These are phyloP conservation scores for Apiotrichum mycotoxinovorans DNA, from an alignment of 1,284 basidiomycete species.

Conservation along the genomic window DNA sequence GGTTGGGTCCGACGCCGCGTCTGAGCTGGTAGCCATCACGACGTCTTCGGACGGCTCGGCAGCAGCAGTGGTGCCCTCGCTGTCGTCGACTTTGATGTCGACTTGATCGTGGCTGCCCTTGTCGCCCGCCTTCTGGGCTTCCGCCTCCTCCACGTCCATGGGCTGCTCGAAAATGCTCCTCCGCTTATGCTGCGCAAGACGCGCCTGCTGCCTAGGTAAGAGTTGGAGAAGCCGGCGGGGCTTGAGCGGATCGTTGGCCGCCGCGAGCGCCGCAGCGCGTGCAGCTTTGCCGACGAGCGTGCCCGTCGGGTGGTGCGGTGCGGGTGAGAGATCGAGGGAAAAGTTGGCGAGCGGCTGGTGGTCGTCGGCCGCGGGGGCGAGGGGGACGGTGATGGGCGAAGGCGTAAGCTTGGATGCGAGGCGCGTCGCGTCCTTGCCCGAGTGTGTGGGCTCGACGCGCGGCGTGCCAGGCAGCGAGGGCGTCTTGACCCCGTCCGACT, in stretches of 20 bases:
- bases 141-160: background rate
- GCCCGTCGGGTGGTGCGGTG: background rate
- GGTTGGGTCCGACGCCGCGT: too few relatives aligned
- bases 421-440: background rate
- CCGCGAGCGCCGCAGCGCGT: constrained; percentile 6
- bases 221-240: constrained; percentile 7
- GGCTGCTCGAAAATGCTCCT: background rate
- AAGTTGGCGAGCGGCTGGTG: background rate
- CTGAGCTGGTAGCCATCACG: background rate
- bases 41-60: background rate
- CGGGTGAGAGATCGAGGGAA: background rate
- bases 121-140: background rate
- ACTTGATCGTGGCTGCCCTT: background rate
- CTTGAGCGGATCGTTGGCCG: constrained; percentile 9
- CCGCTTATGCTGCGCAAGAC: constrained; percentile 1
- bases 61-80: too few relatives aligned
- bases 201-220: background rate
- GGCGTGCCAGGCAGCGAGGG: background rate
- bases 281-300: background rate
- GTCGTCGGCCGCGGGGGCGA: background rate
- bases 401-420: background rate
- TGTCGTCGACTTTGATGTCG: background rate
- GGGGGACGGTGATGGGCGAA: background rate
- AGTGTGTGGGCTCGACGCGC: background rate
- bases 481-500: background rate